Conservation (phyloP, 2,329 filamentous ascomycete genomes). For the Monosporascus ibericus region DNA sequence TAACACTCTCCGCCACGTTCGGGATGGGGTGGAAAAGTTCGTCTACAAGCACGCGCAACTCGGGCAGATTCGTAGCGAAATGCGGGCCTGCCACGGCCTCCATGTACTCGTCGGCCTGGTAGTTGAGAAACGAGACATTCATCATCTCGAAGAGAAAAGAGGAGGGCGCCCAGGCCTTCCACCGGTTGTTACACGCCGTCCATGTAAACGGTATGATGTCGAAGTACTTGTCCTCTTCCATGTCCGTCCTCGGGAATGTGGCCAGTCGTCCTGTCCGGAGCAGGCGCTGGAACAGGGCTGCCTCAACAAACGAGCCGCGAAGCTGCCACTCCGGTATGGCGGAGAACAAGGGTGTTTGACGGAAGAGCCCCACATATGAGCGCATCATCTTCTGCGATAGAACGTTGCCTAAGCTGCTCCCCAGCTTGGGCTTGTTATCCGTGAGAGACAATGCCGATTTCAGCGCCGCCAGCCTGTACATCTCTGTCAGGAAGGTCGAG, state of each 20-base stretch:
- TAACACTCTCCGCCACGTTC: too few relatives aligned
- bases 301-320: constrained; percentile 12
- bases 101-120: constrained; percentile 17
- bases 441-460: too few relatives aligned
- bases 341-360: too few relatives aligned
- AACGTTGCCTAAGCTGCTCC: too few relatives aligned
- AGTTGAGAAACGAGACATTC: constrained; percentile 14
- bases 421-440: too few relatives aligned
- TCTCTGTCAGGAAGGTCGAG: too few relatives aligned
- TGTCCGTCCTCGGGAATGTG: constrained; percentile 13
- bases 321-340: constrained; percentile 16
- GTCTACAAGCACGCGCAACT: constrained; percentile 9
- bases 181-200: constrained; percentile 14
- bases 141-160: constrained; percentile 15
- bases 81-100: constrained; percentile 11
- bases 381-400: too few relatives aligned
- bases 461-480: too few relatives aligned
- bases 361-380: too few relatives aligned
- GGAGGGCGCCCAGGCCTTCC: constrained; percentile 11
- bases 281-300: constrained; percentile 9
- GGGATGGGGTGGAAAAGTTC: too few relatives aligned
- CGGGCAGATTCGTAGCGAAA: constrained; percentile 3
- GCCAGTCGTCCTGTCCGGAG: constrained; percentile 9
- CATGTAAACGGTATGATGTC: constrained; percentile 17
- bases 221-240: constrained; percentile 18